Conservation (phyloP, 805 yeast species). For the Yarrowia sp. region DNA sequence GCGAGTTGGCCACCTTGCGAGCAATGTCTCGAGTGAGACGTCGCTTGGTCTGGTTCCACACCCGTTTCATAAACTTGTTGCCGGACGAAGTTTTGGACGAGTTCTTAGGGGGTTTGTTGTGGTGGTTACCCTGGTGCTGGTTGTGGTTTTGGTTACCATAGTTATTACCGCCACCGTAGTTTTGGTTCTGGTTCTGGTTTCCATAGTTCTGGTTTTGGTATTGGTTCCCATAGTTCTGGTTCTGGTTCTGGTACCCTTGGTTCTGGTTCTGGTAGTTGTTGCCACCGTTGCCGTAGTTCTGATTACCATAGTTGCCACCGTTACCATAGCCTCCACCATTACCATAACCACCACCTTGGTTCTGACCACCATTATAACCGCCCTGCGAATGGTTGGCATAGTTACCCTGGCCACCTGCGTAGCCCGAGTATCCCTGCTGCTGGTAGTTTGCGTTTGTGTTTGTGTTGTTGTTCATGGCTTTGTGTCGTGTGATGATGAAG, state of each 20-base stretch:
- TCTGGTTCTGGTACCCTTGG: too few species aligned
- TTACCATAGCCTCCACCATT: not conserved
- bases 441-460: not conserved
- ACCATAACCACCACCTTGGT: not conserved
- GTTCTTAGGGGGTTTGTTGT: not conserved
- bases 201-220: not conserved
- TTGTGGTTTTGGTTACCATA: not conserved
- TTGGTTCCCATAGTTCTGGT: not conserved
- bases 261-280: not conserved
- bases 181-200: not conserved
- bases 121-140: not conserved
- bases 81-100: not conserved
- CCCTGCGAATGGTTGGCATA: not conserved
- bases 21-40: slow-evolving; percentile 10
- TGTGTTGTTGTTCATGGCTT: not conserved
- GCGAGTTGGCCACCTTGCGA: slow-evolving; percentile 1
- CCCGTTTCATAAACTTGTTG: not conserved
- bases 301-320: not conserved
- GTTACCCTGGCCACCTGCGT: not conserved
- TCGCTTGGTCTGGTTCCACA: slow-evolving; percentile 7
- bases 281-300: not conserved
- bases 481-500: not conserved
- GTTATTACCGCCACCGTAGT: not conserved
- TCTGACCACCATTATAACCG: not conserved
- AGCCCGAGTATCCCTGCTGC: not conserved